A percentile compares a stretch with the other conserved stretches of the same genome.
Evolutionary conservation across 108 stramenopile species (phyloP).

Genomic region (Ochromonas danica): DNA sequence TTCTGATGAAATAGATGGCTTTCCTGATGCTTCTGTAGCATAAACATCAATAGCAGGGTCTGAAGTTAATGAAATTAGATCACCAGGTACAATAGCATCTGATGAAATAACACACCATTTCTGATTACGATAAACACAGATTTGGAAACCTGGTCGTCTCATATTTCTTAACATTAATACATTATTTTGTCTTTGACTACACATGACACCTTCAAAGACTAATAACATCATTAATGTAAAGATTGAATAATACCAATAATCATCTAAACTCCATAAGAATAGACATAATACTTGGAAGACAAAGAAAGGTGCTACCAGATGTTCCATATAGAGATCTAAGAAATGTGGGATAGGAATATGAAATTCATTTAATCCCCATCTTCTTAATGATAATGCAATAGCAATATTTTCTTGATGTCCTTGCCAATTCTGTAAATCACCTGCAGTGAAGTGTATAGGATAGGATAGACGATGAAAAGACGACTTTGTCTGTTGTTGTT

Average conservation of each 20-base stretch:
- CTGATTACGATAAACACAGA: conserved; percentile 60
- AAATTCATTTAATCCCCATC: conserved; percentile 78
- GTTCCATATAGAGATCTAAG: conserved; percentile 73
- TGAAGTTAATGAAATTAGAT: conserved; percentile 69
- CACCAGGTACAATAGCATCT: conserved; percentile 80
- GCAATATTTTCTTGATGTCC: conserved; percentile 30
- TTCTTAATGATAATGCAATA: conserved; percentile 43
- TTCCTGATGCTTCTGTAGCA: neutral
- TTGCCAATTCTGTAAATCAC: conserved; percentile 38
- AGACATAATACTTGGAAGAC: conserved; percentile 97
- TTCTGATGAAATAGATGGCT: too few species aligned
- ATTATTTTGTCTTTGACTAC: conserved; percentile 71
- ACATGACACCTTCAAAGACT: conserved; percentile 85
- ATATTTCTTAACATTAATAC: conserved; percentile 73
- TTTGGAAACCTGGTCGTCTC: conserved; percentile 40
- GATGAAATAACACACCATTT: conserved; percentile 66
- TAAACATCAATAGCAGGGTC: neutral
- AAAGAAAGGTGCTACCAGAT: conserved; percentile 89
- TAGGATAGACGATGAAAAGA: neutral
- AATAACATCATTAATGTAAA: conserved; percentile 85
- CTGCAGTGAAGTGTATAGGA: conserved; percentile 20
- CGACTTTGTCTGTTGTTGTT: neutral
- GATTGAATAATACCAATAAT: conserved; percentile 96
- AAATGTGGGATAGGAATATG: conserved; percentile 81
- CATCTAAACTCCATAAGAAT: conserved; percentile 89